Percentiles rank a stretch among this genome's conserved stretches.
phyloP scores from a whole-genome alignment of 2,329 filamentous ascomycete species.

The Domatiomyces globalis region DNA sequence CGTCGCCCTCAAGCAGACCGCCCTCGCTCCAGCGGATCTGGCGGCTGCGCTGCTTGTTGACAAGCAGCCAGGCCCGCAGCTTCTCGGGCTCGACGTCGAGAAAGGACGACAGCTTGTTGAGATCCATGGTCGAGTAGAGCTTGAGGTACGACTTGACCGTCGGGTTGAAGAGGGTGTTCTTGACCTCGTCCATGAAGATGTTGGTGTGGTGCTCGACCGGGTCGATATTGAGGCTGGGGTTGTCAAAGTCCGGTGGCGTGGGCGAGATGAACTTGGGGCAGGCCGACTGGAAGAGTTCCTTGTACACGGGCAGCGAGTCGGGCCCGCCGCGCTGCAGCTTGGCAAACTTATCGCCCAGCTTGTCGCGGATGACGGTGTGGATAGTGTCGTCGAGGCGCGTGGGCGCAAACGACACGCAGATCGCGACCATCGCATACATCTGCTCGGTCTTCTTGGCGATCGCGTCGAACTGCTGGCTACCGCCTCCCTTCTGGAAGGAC shows the following conservation, averaged over 20 bases:
- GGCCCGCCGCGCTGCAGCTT: constrained; percentile 93
- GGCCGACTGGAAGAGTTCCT: constrained; percentile 94
- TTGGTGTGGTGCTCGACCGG: constrained; percentile 92
- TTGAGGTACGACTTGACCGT: constrained; percentile 97
- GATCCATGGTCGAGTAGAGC: constrained; percentile 98
- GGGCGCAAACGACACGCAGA: constrained; percentile 96
- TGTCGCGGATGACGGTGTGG: constrained; percentile 93
- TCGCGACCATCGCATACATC: constrained; percentile 98
- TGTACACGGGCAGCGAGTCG: constrained; percentile 88
- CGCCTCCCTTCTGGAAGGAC: constrained; percentile 99
- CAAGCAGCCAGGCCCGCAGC: constrained; percentile 79
- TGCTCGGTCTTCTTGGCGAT: constrained; percentile 99
- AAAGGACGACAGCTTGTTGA: constrained; percentile 96
- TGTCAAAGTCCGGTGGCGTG: constrained; percentile 92
- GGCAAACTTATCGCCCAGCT: constrained; percentile 96
- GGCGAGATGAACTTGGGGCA: constrained; percentile 99
- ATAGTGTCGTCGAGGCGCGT: constrained; percentile 97
- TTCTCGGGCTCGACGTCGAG: constrained; percentile 94
- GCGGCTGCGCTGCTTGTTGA: constrained; percentile 97
- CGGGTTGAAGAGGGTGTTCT: constrained; percentile 92
- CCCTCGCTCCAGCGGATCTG: constrained; percentile 90
- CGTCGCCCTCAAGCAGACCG: constrained; percentile 78
- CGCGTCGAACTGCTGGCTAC: constrained; percentile 71
- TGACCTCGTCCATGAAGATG: constrained; percentile 99
- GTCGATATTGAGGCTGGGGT: constrained; percentile 89